A percentile compares a stretch with the other conserved stretches of the same genome.
These are phyloP conservation scores for Torulaspora delbrueckii DNA, from an alignment of 805 yeast genomes.

Conservation along the genomic window DNA sequence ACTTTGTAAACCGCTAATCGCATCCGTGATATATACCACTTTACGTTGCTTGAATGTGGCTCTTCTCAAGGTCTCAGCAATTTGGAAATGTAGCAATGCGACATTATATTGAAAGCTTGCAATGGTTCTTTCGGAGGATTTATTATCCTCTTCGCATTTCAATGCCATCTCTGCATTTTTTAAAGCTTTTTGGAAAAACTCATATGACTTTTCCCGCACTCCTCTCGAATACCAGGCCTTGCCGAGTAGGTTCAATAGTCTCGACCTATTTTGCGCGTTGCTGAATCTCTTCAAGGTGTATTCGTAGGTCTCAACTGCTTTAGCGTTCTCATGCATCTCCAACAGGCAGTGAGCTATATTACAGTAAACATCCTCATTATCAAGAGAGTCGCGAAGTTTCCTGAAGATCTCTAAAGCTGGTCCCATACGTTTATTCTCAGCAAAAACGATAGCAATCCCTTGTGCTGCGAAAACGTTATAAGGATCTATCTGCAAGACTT, in stretches of 20 bases:
- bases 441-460: constrained; percentile 89
- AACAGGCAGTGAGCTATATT: constrained; percentile 84
- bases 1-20: constrained; percentile 51
- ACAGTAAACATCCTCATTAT: constrained; percentile 75
- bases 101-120: constrained; percentile 65
- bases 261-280: constrained; percentile 58
- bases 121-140: constrained; percentile 31
- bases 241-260: constrained; percentile 67
- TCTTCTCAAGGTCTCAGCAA: constrained; percentile 76
- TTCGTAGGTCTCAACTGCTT: constrained; percentile 86
- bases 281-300: constrained; percentile 63
- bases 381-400: constrained; percentile 83
- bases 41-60: constrained; percentile 55
- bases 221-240: constrained; percentile 87
- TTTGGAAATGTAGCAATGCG: constrained; percentile 78
- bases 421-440: constrained; percentile 70
- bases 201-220: constrained; percentile 55
- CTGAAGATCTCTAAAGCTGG: constrained; percentile 82
- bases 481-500: constrained; percentile 79
- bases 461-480: constrained; percentile 94
- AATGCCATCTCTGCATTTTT: constrained; percentile 58
- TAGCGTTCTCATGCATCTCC: constrained; percentile 75
- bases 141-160: constrained; percentile 26
- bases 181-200: constrained; percentile 56
- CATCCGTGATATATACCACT: constrained; percentile 53